Evolutionary conservation across 108 stramenopile species (phyloP).

Genomic region (Pinguiococcus pyrenoidosus): DNA sequence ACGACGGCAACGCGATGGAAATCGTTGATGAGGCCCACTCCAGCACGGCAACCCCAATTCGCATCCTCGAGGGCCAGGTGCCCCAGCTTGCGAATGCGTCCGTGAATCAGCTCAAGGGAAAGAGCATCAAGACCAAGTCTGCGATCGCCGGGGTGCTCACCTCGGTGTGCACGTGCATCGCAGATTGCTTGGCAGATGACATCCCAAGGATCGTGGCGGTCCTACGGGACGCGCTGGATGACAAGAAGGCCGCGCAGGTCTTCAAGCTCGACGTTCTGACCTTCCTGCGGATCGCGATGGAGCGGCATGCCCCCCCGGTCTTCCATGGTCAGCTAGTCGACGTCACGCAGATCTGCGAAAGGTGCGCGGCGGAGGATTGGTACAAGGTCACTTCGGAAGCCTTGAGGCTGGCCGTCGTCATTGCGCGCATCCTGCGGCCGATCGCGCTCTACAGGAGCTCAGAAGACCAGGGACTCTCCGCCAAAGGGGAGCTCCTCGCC

Average conservation of each 20-base stretch:
- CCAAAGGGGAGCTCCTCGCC: constrained; percentile 39
- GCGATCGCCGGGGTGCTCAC: constrained; percentile 52
- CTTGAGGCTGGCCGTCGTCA: too few species aligned
- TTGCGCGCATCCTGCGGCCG: too few species aligned
- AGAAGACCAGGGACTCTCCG: constrained; percentile 1
- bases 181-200: constrained; percentile 55
- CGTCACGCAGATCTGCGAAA: constrained; percentile 54
- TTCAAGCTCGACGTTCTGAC: constrained; percentile 76
- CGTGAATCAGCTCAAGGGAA: constrained; percentile 33
- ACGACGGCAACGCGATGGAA: not conserved
- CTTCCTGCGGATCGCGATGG: constrained; percentile 57
- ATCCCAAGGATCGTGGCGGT: constrained; percentile 52
- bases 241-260: constrained; percentile 44
- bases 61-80: not conserved
- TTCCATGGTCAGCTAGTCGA: constrained; percentile 26
- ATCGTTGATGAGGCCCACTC: not conserved
- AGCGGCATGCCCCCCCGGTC: constrained; percentile 43
- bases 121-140: constrained; percentile 45
- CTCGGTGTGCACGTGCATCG: constrained; percentile 52
- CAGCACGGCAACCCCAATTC: not conserved
- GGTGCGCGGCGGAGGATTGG: constrained; percentile 75
- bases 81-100: not conserved
- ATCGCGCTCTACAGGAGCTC: constrained; percentile 39
- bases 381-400: constrained; percentile 55
- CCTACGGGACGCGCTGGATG: constrained; percentile 43